Evolutionary conservation across 805 yeast genomes (phyloP).

Genomic region (Ogataea allantospora): DNA sequence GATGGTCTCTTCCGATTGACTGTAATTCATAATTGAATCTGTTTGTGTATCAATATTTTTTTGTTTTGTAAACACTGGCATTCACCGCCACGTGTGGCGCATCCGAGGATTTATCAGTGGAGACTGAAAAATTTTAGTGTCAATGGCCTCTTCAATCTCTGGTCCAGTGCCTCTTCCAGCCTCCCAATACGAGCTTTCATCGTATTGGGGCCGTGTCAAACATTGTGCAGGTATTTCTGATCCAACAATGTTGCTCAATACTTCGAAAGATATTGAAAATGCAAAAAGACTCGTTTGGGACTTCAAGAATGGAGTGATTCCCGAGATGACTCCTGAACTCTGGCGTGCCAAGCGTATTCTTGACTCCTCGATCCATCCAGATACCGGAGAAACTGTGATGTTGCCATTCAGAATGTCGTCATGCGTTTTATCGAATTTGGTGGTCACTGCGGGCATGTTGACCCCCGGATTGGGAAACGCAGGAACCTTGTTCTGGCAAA

Average conservation of each 20-base stretch:
- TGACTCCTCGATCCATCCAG: conserved; percentile 95
- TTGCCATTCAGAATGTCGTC: conserved; percentile 97
- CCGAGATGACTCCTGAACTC: conserved; percentile 69
- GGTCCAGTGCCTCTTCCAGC: conserved; percentile 80
- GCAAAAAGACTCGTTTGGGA: conserved; percentile 69
- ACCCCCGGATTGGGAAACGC: conserved; percentile 88
- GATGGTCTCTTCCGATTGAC: conserved; percentile 11
- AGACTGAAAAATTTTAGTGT: conserved; percentile 12
- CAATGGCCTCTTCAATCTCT: conserved; percentile 85
- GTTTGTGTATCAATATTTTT: conserved; percentile 1
- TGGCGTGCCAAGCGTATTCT: conserved; percentile 87
- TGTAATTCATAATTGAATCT: conserved; percentile 2
- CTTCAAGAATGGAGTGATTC: conserved; percentile 66
- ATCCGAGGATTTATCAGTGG: neutral
- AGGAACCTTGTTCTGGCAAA: conserved; percentile 96
- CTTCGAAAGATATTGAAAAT: conserved; percentile 55
- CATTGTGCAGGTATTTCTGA: conserved; percentile 93
- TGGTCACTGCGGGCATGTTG: conserved; percentile 96
- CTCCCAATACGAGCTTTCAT: conserved; percentile 72
- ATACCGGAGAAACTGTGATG: conserved; percentile 88
- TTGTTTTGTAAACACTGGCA: conserved; percentile 11
- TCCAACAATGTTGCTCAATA: conserved; percentile 82
- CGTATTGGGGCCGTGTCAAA: conserved; percentile 92
- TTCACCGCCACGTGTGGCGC: conserved; percentile 11
- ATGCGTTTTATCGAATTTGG: conserved; percentile 88